A percentile compares a stretch with the other conserved stretches of the same genome.
Evolutionary conservation across 2,329 filamentous ascomycete genomes (phyloP).

Genomic region (Phialocephala subalpina): DNA sequence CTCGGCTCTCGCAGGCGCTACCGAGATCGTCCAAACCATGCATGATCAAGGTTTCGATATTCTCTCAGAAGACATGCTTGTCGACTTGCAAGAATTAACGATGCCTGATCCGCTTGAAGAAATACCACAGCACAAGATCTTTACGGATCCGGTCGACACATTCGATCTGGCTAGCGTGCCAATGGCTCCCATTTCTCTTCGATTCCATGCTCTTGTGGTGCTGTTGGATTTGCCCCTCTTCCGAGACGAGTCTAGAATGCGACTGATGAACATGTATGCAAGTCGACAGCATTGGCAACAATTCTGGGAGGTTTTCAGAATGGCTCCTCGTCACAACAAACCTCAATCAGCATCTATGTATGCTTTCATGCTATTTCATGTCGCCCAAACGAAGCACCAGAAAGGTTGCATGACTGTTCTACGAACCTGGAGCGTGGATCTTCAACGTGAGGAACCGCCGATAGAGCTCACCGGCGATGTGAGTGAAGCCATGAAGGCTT

Average conservation of each 20-base stretch:
- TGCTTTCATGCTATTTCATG: slow-evolving; percentile 56
- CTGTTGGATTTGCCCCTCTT: slow-evolving; percentile 53
- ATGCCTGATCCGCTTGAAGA: slow-evolving; percentile 13
- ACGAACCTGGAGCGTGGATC: slow-evolving; percentile 64
- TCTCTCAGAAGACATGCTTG: slow-evolving; percentile 44
- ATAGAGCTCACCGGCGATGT: slow-evolving; percentile 55
- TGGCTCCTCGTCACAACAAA: slow-evolving; percentile 57
- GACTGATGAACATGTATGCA: slow-evolving; percentile 57
- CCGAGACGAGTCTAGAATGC: slow-evolving; percentile 47
- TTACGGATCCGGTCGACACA: slow-evolving; percentile 29
- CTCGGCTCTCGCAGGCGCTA: slow-evolving; percentile 43
- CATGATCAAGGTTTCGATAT: slow-evolving; percentile 50
- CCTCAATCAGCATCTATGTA: slow-evolving; percentile 64
- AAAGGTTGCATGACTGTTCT: slow-evolving; percentile 55
- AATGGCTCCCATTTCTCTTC: slow-evolving; percentile 31
- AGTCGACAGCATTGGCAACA: slow-evolving; percentile 57
- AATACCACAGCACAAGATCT: slow-evolving; percentile 42
- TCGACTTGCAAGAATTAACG: slow-evolving; percentile 38
- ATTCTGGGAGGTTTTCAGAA: slow-evolving; percentile 69
- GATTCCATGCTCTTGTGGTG: slow-evolving; percentile 55
- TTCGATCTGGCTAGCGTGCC: slow-evolving; percentile 34
- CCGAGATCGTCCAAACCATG: slow-evolving; percentile 51
- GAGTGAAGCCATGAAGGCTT: slow-evolving; percentile 57
- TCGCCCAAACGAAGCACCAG: slow-evolving; percentile 54
- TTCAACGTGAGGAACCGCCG: slow-evolving; percentile 61